Conservation (phyloP, 352 stramenopile species). For the Phytophthora idaei region DNA sequence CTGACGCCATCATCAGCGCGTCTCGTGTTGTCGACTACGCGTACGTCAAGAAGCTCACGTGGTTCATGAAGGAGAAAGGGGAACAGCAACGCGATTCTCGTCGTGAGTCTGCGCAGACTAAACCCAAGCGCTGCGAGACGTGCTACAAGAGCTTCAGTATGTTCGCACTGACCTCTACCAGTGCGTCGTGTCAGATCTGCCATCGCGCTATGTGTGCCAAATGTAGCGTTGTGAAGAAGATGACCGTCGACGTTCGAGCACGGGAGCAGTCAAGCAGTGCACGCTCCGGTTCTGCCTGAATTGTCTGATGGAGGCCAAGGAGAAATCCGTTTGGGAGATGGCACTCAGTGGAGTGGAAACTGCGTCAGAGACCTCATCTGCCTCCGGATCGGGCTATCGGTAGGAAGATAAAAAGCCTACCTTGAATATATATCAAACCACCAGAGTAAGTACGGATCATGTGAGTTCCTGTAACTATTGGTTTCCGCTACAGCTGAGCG, state of each 20-base stretch:
- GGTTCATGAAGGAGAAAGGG: conserved; percentile 37
- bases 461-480: neutral
- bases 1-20: conserved; percentile 30
- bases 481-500: neutral
- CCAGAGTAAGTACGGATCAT: neutral
- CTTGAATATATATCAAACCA: conserved; percentile 7
- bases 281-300: conserved; percentile 33
- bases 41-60: conserved; percentile 56
- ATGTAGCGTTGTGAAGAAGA: conserved; percentile 59
- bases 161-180: conserved; percentile 21
- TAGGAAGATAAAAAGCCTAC: neutral
- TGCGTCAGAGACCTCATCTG: conserved; percentile 26
- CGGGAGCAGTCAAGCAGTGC: conserved; percentile 35
- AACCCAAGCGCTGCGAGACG: conserved; percentile 35
- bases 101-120: conserved; percentile 8
- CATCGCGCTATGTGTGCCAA: conserved; percentile 45
- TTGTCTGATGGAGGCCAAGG: conserved; percentile 28
- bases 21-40: conserved; percentile 44
- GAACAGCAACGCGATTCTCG: conserved; percentile 5
- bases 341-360: conserved; percentile 30
- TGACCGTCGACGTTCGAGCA: conserved; percentile 51
- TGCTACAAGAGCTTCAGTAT: conserved; percentile 22
- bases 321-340: conserved; percentile 31
- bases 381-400: conserved; percentile 18
- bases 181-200: conserved; percentile 51